Evolutionary conservation across 441 rosid genomes (phyloP).

Genomic region (Breynia disticha): DNA sequence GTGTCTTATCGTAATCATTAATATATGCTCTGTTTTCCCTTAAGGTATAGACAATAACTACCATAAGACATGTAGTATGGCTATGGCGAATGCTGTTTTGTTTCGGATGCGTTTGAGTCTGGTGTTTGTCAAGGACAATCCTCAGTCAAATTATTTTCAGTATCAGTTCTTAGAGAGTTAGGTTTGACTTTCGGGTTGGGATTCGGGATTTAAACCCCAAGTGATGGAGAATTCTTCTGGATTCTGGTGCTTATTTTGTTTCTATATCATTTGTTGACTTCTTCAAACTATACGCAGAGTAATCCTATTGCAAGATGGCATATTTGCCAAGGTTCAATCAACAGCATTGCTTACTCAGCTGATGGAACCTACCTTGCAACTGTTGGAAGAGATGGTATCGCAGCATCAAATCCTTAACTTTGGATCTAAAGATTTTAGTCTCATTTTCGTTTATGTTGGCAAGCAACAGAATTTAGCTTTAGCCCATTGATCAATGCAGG

Average conservation of each 20-base stretch:
- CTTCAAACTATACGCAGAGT: constrained; percentile 48
- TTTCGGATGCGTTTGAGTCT: too few relatives aligned
- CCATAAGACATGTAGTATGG: background rate
- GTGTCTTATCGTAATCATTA: constrained; percentile 3
- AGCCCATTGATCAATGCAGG: constrained; percentile 38
- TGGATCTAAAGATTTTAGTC: background rate
- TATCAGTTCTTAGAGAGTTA: too few relatives aligned
- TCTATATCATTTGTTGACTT: constrained; percentile 11
- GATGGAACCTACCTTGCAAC: constrained; percentile 81
- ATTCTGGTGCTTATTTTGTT: constrained; percentile 4
- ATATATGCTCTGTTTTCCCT: background rate
- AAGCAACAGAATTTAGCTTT: constrained; percentile 10
- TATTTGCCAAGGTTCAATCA: constrained; percentile 84
- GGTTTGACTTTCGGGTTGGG: too few relatives aligned
- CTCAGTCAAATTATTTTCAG: too few relatives aligned
- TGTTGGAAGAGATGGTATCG: constrained; percentile 95
- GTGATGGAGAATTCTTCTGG: constrained; percentile 3
- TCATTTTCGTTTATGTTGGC: constrained; percentile 10
- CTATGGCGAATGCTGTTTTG: too few relatives aligned
- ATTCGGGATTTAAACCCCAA: background rate
- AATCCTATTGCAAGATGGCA: constrained; percentile 98
- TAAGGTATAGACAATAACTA: background rate
- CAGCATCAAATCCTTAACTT: constrained; percentile 7
- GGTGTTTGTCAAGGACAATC: too few relatives aligned
- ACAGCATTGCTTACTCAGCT: constrained; percentile 71